A percentile compares a stretch with the other conserved stretches of the same genome.
Evolutionary conservation across 2,329 filamentous ascomycete genomes (phyloP).

Genomic region (Paraphaeosphaeria minitans): DNA sequence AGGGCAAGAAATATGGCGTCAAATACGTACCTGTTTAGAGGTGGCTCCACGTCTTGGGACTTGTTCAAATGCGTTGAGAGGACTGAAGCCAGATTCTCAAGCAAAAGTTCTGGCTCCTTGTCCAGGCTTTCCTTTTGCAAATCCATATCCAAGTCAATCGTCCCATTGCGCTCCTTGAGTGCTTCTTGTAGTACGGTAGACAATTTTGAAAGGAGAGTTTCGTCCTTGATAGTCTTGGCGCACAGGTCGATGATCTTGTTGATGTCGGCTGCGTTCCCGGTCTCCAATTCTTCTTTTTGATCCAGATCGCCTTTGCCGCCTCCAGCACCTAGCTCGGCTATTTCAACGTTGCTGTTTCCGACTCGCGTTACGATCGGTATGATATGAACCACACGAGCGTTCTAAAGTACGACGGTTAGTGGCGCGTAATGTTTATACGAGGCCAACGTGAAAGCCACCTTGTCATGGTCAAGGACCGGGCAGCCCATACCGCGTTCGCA

Average conservation of each 20-base stretch:
- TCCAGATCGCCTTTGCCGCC: slow-evolving; percentile 79
- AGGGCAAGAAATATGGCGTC: background rate
- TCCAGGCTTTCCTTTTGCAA: slow-evolving; percentile 31
- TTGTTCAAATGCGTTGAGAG: slow-evolving; percentile 26
- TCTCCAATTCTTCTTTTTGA: slow-evolving; percentile 68
- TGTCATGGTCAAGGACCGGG: slow-evolving; percentile 53
- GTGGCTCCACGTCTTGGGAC: background rate
- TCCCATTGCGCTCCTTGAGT: slow-evolving; percentile 21
- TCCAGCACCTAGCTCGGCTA: slow-evolving; percentile 76
- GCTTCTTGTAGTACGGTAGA: slow-evolving; percentile 40
- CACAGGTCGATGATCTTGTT: slow-evolving; percentile 61
- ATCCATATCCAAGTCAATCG: slow-evolving; percentile 33
- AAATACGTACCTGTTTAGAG: slow-evolving; percentile 16
- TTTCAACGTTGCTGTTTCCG: slow-evolving; percentile 59
- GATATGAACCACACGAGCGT: slow-evolving; percentile 69
- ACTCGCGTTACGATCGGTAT: slow-evolving; percentile 75
- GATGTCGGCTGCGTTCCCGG: slow-evolving; percentile 55
- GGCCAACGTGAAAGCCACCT: slow-evolving; percentile 5
- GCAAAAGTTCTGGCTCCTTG: slow-evolving; percentile 30
- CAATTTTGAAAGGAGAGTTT: slow-evolving; percentile 43
- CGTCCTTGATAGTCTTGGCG: slow-evolving; percentile 43
- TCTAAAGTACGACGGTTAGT: slow-evolving; percentile 12
- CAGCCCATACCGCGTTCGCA: slow-evolving; percentile 78
- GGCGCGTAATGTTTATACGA: background rate
- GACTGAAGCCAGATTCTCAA: slow-evolving; percentile 40